Evolutionary conservation across 2,329 filamentous ascomycete genomes (phyloP).

Genomic region (Xylaria sp.): DNA sequence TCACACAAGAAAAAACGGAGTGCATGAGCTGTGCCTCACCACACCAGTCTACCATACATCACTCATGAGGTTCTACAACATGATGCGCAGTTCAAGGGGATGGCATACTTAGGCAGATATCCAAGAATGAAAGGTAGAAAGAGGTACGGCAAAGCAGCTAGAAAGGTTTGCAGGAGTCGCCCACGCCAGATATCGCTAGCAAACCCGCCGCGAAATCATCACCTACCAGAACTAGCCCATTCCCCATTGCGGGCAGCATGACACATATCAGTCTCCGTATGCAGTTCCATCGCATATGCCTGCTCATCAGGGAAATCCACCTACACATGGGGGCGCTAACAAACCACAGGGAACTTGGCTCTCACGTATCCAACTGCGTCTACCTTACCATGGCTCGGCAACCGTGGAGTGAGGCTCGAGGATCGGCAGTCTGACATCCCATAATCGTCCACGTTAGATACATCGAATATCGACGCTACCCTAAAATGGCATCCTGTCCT

Average conservation of each 20-base stretch:
- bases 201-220: slow-evolving; percentile 19
- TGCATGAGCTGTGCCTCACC: slow-evolving; percentile 30
- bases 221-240: slow-evolving; percentile 31
- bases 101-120: neutral
- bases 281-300: slow-evolving; percentile 29
- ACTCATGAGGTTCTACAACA: neutral
- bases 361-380: slow-evolving; percentile 21
- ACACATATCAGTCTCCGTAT: slow-evolving; percentile 22
- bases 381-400: slow-evolving; percentile 18
- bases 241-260: slow-evolving; percentile 28
- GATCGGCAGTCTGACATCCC: slow-evolving; percentile 22
- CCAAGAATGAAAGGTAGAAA: neutral
- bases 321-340: slow-evolving; percentile 12
- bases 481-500: slow-evolving; percentile 1
- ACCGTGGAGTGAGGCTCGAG: slow-evolving; percentile 31
- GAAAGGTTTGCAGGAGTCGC: slow-evolving; percentile 1
- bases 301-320: slow-evolving; percentile 20
- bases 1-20: slow-evolving; percentile 30
- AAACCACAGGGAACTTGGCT: slow-evolving; percentile 14
- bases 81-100: neutral
- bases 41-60: slow-evolving; percentile 27
- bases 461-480: slow-evolving; percentile 12
- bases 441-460: slow-evolving; percentile 5
- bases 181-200: slow-evolving; percentile 12
- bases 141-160: neutral